Conservation (phyloP, 768 basidiomycete genomes). For the Lactarius deliciosus region DNA sequence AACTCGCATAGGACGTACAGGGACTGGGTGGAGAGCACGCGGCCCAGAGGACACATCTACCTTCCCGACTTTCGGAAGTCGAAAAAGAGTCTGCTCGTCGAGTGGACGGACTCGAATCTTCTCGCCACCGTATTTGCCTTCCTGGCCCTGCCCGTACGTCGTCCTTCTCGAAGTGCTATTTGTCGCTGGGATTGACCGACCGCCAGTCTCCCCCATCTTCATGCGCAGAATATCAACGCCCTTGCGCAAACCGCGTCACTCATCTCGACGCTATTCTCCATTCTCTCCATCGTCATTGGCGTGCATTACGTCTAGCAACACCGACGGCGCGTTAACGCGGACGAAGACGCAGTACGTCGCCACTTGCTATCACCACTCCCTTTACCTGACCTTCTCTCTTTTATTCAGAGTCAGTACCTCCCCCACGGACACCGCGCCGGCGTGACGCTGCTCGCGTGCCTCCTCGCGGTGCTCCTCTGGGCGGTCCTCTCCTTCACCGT, state of each 20-base stretch:
- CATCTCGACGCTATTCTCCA: conserved; percentile 29
- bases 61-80: conserved; percentile 10
- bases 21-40: conserved; percentile 12
- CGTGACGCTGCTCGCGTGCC: conserved; percentile 5
- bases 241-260: conserved; percentile 23
- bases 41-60: conserved; percentile 17
- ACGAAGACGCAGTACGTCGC: conserved; percentile 20
- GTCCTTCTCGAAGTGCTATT: not conserved
- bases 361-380: not conserved
- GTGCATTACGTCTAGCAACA: conserved; percentile 33
- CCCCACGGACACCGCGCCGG: not conserved
- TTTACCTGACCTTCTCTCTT: not conserved
- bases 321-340: too few relatives aligned
- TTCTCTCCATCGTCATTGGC: conserved; percentile 29
- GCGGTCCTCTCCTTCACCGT: conserved; percentile 16
- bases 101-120: conserved; percentile 19
- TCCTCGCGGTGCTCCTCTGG: conserved; percentile 19
- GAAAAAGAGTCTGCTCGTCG: conserved; percentile 16
- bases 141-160: conserved; percentile 8
- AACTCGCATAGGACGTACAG: conserved; percentile 18
- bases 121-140: conserved; percentile 23
- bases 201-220: too few relatives aligned
- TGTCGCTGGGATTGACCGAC: not conserved
- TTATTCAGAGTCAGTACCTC: conserved; percentile 10
- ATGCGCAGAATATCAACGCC: not conserved